These are phyloP conservation scores for Angomonas ambiguus DNA, from an alignment of 208 protist species.

Conservation along the genomic window DNA sequence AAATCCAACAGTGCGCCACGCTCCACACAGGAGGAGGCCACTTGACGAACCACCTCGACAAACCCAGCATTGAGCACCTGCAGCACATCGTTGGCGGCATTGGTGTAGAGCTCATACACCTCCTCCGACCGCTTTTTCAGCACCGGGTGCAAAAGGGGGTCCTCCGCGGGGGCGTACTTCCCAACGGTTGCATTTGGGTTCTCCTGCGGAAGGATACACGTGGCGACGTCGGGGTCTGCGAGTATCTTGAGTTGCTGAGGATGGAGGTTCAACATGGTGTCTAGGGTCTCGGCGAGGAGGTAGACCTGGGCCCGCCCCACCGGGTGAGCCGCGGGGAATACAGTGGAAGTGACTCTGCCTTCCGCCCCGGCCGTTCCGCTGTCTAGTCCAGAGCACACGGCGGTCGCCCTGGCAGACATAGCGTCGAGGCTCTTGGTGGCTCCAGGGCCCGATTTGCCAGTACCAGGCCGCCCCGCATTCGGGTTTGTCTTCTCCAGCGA, in stretches of 20 bases:
- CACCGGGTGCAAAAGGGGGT: constrained; percentile 24
- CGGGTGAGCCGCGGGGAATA: constrained; percentile 64
- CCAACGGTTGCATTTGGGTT: neutral
- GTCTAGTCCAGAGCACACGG: neutral
- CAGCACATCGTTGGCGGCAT: constrained; percentile 49
- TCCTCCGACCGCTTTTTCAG: constrained; percentile 36
- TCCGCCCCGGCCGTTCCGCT: neutral
- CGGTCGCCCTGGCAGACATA: neutral
- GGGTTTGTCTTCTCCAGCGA: neutral
- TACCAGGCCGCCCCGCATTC: neutral
- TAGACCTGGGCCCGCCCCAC: constrained; percentile 81
- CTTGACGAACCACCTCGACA: constrained; percentile 73
- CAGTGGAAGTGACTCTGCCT: constrained; percentile 10
- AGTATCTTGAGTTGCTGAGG: constrained; percentile 44
- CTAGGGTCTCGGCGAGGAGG: constrained; percentile 70
- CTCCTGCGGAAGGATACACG: constrained; percentile 43
- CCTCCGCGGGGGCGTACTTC: neutral
- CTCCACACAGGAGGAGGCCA: constrained; percentile 56
- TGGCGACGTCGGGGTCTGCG: constrained; percentile 51
- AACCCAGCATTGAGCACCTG: constrained; percentile 69
- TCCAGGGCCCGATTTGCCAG: neutral
- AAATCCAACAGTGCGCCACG: constrained; percentile 76
- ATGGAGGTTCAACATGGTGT: constrained; percentile 67
- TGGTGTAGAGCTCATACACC: constrained; percentile 50
- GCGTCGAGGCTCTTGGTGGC: neutral